Evolutionary conservation across 768 basidiomycete genomes (phyloP), one percentile per base, ranked within the genome.

Genomic region (Leccinum imitatum): DNA sequence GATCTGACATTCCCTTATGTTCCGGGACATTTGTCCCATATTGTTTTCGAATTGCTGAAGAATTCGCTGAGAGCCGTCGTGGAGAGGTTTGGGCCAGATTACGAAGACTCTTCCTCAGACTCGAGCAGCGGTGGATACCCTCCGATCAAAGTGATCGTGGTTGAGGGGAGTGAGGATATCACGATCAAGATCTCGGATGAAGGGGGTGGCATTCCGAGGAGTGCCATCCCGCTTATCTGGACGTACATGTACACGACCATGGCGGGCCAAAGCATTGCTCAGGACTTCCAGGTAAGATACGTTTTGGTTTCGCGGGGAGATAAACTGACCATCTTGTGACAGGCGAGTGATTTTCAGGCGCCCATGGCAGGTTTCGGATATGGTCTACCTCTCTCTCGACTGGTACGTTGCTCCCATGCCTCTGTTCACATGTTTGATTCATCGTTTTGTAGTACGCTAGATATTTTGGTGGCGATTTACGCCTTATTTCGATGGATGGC

Each of bases 111-210:
- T 27, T 50, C 59, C 27, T 39, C 56, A 0, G 53, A 51, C 3
- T 46, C 8, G 9, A 53, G 14, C 37, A 27, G 14, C 11, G 58
- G 56, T 50, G 68, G 61, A 52, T 70, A 70, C 11, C 67, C 67
- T 3, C 63, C 67, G 0, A 69, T 69, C 60, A 69, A 69, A 41
- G 69, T 69, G 41, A 84, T 98, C 59, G 96, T 97, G 37, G 92
- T 96, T 1, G 95, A 96, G 71, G 95, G 96, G n/a, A 91, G 87
- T 63, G 96, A 98, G 71, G 96, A 98, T 69, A 97, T 98, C 68
- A 98, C 96, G 3, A 93, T 99, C 82, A 99, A 99, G 83, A 97
- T 99, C 61, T 89, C 87, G 1, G 96, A 99, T 70, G 96, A 99
- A 73, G 96, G 96, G 3, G 96, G 96, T 33, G 69, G 96, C 0